Conservation (phyloP, 495 filamentous ascomycete genomes). For the Penicillium daleae region DNA sequence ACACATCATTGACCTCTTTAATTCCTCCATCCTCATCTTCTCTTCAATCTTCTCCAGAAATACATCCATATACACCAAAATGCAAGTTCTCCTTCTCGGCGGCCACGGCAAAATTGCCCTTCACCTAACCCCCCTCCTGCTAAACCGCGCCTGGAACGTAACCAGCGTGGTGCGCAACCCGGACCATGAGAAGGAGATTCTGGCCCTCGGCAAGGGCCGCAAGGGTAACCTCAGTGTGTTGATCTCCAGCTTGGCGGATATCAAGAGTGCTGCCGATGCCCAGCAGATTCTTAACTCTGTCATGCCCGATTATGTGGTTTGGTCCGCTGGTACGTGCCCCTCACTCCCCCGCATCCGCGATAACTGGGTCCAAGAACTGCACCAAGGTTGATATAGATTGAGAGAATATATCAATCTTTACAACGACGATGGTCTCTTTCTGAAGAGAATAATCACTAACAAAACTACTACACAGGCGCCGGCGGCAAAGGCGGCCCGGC, state of each 20-base stretch:
- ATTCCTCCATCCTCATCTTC: neutral
- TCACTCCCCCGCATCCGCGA: conserved; percentile 12
- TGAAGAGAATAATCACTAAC: neutral
- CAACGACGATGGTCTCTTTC: neutral
- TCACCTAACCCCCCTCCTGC: conserved; percentile 74
- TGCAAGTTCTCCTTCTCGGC: conserved; percentile 73
- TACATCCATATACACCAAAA: conserved; percentile 15
- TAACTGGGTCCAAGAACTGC: neutral
- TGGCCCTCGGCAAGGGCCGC: conserved; percentile 57
- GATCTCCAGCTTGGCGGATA: conserved; percentile 69
- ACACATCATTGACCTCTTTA: neutral
- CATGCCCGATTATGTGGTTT: conserved; percentile 73
- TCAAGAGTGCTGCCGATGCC: conserved; percentile 65
- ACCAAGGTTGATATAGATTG: too few relatives aligned
- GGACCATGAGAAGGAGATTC: conserved; percentile 65
- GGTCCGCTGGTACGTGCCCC: conserved; percentile 66
- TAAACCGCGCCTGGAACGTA: conserved; percentile 72
- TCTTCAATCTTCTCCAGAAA: neutral
- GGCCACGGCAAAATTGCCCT: conserved; percentile 81
- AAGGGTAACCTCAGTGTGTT: conserved; percentile 62
- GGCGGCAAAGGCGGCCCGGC: conserved; percentile 74
- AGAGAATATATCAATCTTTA: too few relatives aligned
- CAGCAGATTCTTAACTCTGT: conserved; percentile 61
- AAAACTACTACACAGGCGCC: conserved; percentile 50
- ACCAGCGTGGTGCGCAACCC: conserved; percentile 76